A percentile compares a stretch with the other conserved stretches of the same genome.
Evolutionary conservation across 345 rosid species (phyloP).

Genomic region (Brassica juncea): DNA sequence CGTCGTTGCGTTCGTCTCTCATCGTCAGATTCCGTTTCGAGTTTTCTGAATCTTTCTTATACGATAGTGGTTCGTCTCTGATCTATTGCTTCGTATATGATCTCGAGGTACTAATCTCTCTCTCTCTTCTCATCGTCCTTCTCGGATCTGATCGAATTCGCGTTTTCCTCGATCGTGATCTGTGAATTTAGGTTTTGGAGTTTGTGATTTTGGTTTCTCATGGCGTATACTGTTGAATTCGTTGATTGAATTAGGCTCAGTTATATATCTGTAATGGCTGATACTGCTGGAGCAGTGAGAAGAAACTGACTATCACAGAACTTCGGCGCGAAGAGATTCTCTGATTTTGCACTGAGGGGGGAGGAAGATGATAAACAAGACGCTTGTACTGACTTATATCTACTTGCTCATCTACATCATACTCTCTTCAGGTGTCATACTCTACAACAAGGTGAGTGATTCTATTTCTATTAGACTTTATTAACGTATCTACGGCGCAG

Average conservation of each 20-base stretch:
- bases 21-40: neutral
- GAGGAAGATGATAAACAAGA: constrained; percentile 65
- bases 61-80: too few species aligned
- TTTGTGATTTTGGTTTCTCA: neutral
- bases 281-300: constrained; percentile 27
- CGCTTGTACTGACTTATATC: constrained; percentile 73
- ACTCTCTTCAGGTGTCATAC: constrained; percentile 89
- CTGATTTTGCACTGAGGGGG: constrained; percentile 24
- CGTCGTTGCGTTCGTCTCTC: neutral
- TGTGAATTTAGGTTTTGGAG: constrained; percentile 24
- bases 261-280: neutral
- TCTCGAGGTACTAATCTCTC: constrained; percentile 31
- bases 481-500: neutral
- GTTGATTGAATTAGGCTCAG: neutral
- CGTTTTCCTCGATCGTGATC: constrained; percentile 1
- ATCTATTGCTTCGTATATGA: constrained; percentile 6
- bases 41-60: neutral
- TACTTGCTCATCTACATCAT: constrained; percentile 80
- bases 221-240: neutral
- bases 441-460: constrained; percentile 93
- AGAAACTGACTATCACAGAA: constrained; percentile 23
- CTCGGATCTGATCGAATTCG: constrained; percentile 35
- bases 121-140: neutral
- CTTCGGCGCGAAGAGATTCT: neutral
- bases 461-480: neutral